Base-by-base conservation (phyloP, 2,329 filamentous ascomycete species). In the Pezicula radicicola region DNA sequence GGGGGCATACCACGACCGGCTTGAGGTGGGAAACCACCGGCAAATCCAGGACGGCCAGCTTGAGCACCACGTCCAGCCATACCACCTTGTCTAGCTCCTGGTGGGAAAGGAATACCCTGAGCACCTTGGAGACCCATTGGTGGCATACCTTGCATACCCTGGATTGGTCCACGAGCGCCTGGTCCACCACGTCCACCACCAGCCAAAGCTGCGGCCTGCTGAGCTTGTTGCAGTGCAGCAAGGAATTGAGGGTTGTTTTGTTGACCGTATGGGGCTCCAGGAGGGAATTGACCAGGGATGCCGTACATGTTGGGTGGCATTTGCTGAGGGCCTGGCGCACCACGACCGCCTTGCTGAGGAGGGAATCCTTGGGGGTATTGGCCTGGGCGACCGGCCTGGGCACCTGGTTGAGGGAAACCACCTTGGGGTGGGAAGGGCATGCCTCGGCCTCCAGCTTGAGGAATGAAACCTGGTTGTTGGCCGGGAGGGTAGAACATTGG, bases 401-500 rank as follows among this genome's bases (percentile, higher is more conserved):
- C 85, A 63, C 80, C 83, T 53, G 89, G 87, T 70, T 87, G 80
- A 55, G 77, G 79, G 74, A 87, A 83, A 51, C 75, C 80, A 47
- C 75, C 75, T 67, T 85, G 81, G 35, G 69, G 68, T 45, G 82
- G 80, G 77, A 87, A 88, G 48, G 81, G 81, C 72, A 87, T 83
- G 51, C 83, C 84, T 55, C 84, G 83, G 52, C 84, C 81, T 55
- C 77, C 81, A 57, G 64, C 70, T 65, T 81, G 66, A 42, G 81
- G 82, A 59, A 86, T 77, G 76, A 86, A 88, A 55, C 79, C 80
- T 58, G 86, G 85, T 76, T 91, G 84, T 74, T 91, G 85, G 48
- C 89, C 89, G 60, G 90, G 88, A 57, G 87, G 88, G 71, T 96
- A 96, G 81, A 94, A 97, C 76, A 97, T 91, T 59, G 89, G 87